Evolutionary conservation across 2,329 filamentous ascomycete genomes (phyloP), one percentile per base, ranked within the genome.

Genomic region (Ophiostoma populinum): DNA sequence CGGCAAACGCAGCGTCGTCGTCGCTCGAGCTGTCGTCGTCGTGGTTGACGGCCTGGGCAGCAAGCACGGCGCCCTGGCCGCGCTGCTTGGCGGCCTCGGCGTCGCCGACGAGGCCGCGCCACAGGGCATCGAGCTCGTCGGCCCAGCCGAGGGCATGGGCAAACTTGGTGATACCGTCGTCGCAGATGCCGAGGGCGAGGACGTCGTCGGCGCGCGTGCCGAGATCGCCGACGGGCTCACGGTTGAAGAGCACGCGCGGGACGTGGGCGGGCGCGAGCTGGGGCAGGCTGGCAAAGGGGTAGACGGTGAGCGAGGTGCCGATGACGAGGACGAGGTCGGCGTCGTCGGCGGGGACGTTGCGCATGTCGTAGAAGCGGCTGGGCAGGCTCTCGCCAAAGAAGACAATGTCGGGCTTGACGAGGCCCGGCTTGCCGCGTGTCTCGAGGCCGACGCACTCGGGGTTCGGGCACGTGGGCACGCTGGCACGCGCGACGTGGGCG

Each of bases 401-500:
- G 22, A 92, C 83, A 50, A 94, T 93, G 47, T 93, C 82, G 0
- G 86, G 86, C 57, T 94, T 94, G 24, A 94, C 82, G 3, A 90
- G 59, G 0, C 86, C 86, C 24, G 67, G 61, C 51, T 87, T 95
- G 22, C 27, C 34, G 8, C 26, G 30, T 15, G 58, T 51, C 30
- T 32, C 30, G 13, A 32, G 20, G 13, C 19, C 9, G 5, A 32
- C n/a, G 30, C 30, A 32, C 13, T 32, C 30, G n/a, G 30, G 30
- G 30, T 32, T 32, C 7, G 59, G 49, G 51, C 87, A 95, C 40
- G 59, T 62, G 0, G 87, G 82, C 0, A 92, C 78, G 18, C 71
- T 62, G 17, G 71, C 77, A 24, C 61, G 61, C 3, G 64, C 56
- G 16, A 95, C 72, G 40, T 75, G 69, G 42, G 69, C 57, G 47